Conservation (phyloP, 176 grass and related monocot genomes). For the Raddia guianensis region DNA sequence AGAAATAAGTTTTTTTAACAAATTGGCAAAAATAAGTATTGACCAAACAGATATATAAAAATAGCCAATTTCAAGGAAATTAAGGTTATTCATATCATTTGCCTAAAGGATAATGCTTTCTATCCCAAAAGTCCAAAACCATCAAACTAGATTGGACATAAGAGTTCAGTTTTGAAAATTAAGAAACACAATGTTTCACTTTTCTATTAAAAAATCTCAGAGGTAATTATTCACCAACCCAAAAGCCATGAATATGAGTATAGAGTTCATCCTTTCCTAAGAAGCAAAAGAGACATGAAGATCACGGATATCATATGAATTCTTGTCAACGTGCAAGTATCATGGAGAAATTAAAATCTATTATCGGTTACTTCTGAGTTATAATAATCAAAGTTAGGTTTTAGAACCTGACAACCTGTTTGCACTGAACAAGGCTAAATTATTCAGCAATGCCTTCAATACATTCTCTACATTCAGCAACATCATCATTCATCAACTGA, state of each 20-base stretch:
- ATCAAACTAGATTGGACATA: constrained; percentile 13
- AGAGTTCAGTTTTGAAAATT: not conserved
- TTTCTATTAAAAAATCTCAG: not conserved
- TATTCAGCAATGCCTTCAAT: constrained; percentile 4
- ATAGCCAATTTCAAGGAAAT: not conserved
- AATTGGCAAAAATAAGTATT: not conserved
- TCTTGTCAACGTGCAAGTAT: not conserved
- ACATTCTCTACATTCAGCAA: constrained; percentile 30
- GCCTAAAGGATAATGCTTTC: not conserved
- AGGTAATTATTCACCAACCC: not conserved
- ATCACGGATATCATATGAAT: constrained; percentile 2
- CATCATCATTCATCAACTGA: constrained; percentile 18
- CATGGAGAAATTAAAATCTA: not conserved
- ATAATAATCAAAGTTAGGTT: constrained; percentile 4
- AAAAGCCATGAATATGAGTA: not conserved
- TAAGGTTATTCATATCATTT: not conserved
- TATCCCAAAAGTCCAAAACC: not conserved
- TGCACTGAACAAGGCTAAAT: constrained; percentile 22
- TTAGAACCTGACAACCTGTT: constrained; percentile 10
- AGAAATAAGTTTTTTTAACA: not conserved
- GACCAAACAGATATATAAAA: not conserved
- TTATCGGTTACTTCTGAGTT: not conserved
- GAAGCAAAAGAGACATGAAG: constrained; percentile 11
- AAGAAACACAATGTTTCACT: not conserved
- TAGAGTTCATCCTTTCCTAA: not conserved